Evolutionary conservation across 2,329 filamentous ascomycete genomes (phyloP).

Genomic region (Aspergillus costaricaensis): DNA sequence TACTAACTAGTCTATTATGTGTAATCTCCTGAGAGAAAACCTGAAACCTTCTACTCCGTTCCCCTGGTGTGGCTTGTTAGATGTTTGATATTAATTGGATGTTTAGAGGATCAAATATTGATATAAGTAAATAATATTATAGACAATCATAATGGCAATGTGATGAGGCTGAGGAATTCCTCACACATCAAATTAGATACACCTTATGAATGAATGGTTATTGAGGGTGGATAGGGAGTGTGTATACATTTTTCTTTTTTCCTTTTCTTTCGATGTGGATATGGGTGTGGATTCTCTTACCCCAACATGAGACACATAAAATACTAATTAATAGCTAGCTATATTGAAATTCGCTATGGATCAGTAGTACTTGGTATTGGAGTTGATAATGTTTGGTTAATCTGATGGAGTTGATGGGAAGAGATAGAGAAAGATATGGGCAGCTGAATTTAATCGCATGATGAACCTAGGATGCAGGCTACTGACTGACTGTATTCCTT

Average conservation of each 20-base stretch:
- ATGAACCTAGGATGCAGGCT: too few relatives aligned
- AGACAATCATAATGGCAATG: neutral
- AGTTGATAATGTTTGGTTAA: too few relatives aligned
- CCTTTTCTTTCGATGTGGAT: too few relatives aligned
- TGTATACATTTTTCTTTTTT: too few relatives aligned
- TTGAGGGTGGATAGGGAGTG: neutral
- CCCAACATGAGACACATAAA: neutral
- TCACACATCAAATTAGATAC: slow-evolving; percentile 3
- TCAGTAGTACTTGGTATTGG: too few relatives aligned
- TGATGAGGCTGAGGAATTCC: neutral
- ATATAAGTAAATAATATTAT: too few relatives aligned
- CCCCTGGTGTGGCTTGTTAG: neutral
- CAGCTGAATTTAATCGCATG: too few relatives aligned
- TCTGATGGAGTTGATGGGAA: too few relatives aligned
- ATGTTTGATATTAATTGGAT: neutral
- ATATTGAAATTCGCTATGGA: too few relatives aligned
- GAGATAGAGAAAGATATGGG: too few relatives aligned
- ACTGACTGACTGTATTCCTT: too few relatives aligned
- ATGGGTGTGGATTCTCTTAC: neutral
- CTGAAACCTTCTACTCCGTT: neutral
- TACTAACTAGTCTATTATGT: neutral
- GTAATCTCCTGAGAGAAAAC: neutral
- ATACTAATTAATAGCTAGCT: too few relatives aligned
- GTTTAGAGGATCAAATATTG: neutral
- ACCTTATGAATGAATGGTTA: neutral